These are phyloP conservation scores for Stachybotrys echinatus DNA, from an alignment of 2,329 filamentous ascomycete species.

Conservation along the genomic window DNA sequence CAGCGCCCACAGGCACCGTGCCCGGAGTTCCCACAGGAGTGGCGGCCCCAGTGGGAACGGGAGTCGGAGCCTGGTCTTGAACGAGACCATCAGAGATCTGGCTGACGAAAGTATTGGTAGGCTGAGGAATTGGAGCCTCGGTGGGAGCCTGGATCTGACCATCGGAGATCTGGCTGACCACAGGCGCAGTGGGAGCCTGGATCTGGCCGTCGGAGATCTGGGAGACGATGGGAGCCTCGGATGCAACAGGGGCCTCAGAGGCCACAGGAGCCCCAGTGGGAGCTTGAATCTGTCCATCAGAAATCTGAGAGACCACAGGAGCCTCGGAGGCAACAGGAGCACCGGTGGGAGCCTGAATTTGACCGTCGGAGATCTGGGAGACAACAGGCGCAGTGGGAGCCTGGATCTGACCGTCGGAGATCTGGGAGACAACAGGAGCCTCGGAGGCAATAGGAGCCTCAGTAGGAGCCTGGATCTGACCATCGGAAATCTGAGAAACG, in stretches of 20 bases:
- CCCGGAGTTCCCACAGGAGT: constrained; percentile 40
- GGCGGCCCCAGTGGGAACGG: background rate
- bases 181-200: constrained; percentile 12
- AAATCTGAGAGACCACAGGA: constrained; percentile 37
- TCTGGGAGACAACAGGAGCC: constrained; percentile 5
- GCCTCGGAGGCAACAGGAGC: constrained; percentile 8
- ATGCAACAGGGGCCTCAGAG: background rate
- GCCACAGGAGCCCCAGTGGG: constrained; percentile 3
- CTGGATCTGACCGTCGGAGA: constrained; percentile 18
- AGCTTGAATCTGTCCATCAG: constrained; percentile 8
- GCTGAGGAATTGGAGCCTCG: constrained; percentile 1
- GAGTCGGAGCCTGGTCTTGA: constrained; percentile 3
- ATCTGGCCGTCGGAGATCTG: constrained; percentile 16
- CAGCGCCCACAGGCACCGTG: constrained; percentile 30
- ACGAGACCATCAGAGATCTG: constrained; percentile 3
- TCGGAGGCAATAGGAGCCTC: constrained; percentile 4
- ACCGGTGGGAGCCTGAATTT: constrained; percentile 8
- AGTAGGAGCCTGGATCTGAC: constrained; percentile 18
- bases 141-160: constrained; percentile 20
- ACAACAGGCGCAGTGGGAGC: constrained; percentile 10
- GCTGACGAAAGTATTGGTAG: constrained; percentile 4
- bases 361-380: constrained; percentile 3
- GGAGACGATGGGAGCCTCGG: constrained; percentile 3
- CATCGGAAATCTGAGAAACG: constrained; percentile 8
- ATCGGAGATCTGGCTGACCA: constrained; percentile 8